Evolutionary conservation across 192 early-diverging fungal genomes (phyloP), one percentile per base, ranked within the genome.

Genomic region (Rhizophagus sp.): DNA sequence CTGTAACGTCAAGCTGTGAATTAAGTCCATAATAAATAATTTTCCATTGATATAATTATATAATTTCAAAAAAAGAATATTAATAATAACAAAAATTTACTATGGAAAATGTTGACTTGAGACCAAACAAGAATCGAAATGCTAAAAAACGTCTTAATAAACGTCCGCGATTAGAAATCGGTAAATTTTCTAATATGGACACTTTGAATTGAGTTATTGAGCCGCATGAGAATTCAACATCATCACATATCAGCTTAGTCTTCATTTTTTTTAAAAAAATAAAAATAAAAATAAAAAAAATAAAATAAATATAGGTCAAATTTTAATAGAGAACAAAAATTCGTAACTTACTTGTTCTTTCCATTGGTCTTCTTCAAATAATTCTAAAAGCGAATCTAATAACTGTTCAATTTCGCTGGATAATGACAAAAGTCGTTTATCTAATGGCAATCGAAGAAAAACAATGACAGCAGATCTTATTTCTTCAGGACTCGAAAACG

Each of bases 191-290:
- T 39, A 77, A 11, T 19, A 44, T 77, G 17, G 19, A 41, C 34
- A 49, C 24, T 47, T 77, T 64, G 36, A 73, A 77, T 50, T 66
- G 36, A 11, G 75, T 49, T 11, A 25, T 11, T 6, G 5, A 47
- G 12, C 63, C 75, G 15, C 75, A 77, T 30, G 63, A 49, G 7
- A n/a, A 77, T 47, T 33, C 41, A 8, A 65, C 64, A 49, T 77
- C 75, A 22, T 77, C 63, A 77, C 75, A 77, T 36, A 77, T 49
- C 4, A 77, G 63, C 19, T 77, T 77, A 1, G 19, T 39, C 75
- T 77, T 47, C 1, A 47, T 4, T 4, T 47, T 47, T 47, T 47
- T 44, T 8, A 4, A 27, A 52, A 70, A 44, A 44, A 41, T 10
- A n/a, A 30, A 30, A 30, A 30, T 1, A 30, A 1, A 30, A 30